Evolutionary conservation across 2,329 filamentous ascomycete species (phyloP).

Genomic region (Beauveria sp.): DNA sequence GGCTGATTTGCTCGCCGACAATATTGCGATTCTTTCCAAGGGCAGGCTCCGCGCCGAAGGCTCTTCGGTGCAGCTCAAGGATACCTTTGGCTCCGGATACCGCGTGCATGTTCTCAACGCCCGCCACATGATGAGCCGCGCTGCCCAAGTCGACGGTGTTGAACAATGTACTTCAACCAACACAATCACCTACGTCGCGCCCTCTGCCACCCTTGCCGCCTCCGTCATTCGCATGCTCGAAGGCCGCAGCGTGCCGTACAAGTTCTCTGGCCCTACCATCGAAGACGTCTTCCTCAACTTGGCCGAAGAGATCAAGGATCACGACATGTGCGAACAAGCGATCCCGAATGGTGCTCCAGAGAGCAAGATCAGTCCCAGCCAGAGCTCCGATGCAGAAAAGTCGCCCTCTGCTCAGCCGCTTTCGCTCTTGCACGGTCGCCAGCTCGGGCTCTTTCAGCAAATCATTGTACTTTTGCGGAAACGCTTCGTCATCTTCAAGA

Average conservation of each 20-base stretch:
- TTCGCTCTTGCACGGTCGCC: slow-evolving; percentile 47
- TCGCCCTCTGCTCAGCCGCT: background rate
- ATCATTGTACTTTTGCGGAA: slow-evolving; percentile 57
- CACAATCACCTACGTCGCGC: slow-evolving; percentile 61
- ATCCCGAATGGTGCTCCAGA: background rate
- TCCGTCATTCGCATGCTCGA: slow-evolving; percentile 62
- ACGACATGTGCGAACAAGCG: slow-evolving; percentile 1
- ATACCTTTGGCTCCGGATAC: slow-evolving; percentile 47
- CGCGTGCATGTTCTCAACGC: slow-evolving; percentile 21
- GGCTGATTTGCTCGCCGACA: slow-evolving; percentile 63
- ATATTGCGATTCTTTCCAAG: slow-evolving; percentile 63
- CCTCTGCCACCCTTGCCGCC: slow-evolving; percentile 60
- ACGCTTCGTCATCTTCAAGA: slow-evolving; percentile 52
- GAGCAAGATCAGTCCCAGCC: background rate
- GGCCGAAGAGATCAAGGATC: slow-evolving; percentile 35
- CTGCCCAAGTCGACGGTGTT: slow-evolving; percentile 44
- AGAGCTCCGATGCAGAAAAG: slow-evolving; percentile 1
- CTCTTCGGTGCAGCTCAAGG: slow-evolving; percentile 61
- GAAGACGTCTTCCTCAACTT: slow-evolving; percentile 68
- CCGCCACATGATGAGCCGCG: slow-evolving; percentile 28
- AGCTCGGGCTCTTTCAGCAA: slow-evolving; percentile 52
- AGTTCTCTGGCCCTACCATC: slow-evolving; percentile 61
- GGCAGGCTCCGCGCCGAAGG: slow-evolving; percentile 59
- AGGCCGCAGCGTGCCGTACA: slow-evolving; percentile 53
- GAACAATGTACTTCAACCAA: slow-evolving; percentile 52